Base-by-base conservation (phyloP, 1,139 yeast species). In the Scheffersomyces titani region DNA sequence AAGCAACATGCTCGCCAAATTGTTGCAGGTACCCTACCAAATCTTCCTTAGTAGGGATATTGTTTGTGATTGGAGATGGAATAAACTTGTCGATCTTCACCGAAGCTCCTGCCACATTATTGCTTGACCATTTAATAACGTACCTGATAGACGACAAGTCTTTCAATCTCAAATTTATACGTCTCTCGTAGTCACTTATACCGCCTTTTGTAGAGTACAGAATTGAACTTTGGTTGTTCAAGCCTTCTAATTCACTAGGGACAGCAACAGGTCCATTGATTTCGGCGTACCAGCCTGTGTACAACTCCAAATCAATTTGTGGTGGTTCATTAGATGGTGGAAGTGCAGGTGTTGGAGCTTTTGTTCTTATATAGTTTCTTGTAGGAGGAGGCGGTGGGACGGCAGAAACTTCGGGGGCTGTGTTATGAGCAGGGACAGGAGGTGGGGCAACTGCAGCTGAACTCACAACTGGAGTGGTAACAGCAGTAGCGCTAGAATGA, bases 1-100 rank as follows among this genome's bases (percentile, higher is more conserved):
- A 70, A 3, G 90, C 92, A 11, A 88, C 81, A 60, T 83, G 78
- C 24, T 79, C 81, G 3, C 87, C 86, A 64, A 74, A 84, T 50
- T 70, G 71, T 30, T 77, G 68, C 54, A 80, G 78, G 55, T 78
- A 80, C 19, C 67, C 70, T 1, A 73, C 53, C 6, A 87, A 72
- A 44, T 81, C 81, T 2, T 65, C 65, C 47, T 69, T 73, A 0
- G 80, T 60, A 2, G 87, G 82, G 3, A 65, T 60, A 2, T 75
- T 62, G 13, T 55, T 53, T 0, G 53, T 54, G 6, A 77, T 72
- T 1, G 92, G 92, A 1, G 87, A 81, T 0, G 89, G 86, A 16
- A 70, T 66, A 61, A 74, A 84, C 19, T 71, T 71, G 18, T 70
- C 74, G 4, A 82, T 74, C 0, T 69, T 70, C 53, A 54, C 73